phyloP scores from a whole-genome alignment of 192 early-diverging fungal species.

The Kappamyces sp. region DNA sequence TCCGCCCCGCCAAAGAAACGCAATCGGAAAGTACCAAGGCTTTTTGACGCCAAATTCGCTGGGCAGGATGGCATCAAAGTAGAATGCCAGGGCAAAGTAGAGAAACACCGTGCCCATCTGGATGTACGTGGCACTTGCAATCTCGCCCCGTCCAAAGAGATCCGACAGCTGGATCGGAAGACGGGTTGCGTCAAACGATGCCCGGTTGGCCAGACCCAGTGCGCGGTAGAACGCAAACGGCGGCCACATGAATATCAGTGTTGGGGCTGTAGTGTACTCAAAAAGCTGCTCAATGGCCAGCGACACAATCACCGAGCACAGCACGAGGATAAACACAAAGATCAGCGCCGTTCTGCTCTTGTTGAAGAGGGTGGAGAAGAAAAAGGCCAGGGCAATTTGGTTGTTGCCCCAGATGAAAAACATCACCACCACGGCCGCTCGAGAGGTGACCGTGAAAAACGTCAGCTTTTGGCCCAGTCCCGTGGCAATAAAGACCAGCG shows the following conservation, averaged over 20 bases:
- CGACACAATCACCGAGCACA: constrained; percentile 58
- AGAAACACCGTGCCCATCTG: constrained; percentile 43
- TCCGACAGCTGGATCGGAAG: constrained; percentile 31
- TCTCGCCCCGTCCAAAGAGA: constrained; percentile 34
- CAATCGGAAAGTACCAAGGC: constrained; percentile 58
- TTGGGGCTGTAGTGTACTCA: constrained; percentile 22
- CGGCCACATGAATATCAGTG: constrained; percentile 61
- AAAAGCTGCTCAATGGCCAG: constrained; percentile 46
- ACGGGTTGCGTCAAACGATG: constrained; percentile 32
- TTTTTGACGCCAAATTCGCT: constrained; percentile 58
- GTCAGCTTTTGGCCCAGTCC: constrained; percentile 52
- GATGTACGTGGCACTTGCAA: constrained; percentile 47
- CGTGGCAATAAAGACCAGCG: constrained; percentile 56
- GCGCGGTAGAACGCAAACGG: constrained; percentile 70
- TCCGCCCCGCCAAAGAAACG: constrained; percentile 13
- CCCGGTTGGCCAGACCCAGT: constrained; percentile 45
- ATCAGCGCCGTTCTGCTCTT: constrained; percentile 52
- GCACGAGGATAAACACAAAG: constrained; percentile 57
- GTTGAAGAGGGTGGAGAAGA: constrained; percentile 58
- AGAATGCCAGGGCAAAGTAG: constrained; percentile 38
- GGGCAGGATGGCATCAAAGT: constrained; percentile 45
- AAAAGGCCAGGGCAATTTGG: constrained; percentile 62
- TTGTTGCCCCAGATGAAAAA: constrained; percentile 62
- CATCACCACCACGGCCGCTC: constrained; percentile 45
- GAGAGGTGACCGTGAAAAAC: constrained; percentile 54